Conservation (phyloP, 768 basidiomycete species). For the Russula emetica region DNA sequence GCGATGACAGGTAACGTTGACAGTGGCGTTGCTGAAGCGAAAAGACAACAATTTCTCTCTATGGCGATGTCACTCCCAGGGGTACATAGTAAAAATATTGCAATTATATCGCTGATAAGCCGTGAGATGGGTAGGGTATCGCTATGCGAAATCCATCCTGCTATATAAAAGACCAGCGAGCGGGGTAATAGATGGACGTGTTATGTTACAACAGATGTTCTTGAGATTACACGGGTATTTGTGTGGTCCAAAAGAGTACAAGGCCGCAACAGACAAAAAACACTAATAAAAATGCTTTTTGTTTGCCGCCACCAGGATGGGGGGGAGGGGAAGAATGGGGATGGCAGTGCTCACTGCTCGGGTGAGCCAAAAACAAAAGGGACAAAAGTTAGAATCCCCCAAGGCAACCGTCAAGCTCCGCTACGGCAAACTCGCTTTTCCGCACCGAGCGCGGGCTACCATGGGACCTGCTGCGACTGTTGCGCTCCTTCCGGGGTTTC, state of each 20-base stretch:
- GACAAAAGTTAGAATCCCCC: slow-evolving; percentile 30
- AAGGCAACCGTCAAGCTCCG: slow-evolving; percentile 30
- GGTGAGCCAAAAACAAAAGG: not conserved
- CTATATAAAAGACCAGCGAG: not conserved
- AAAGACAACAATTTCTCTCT: not conserved
- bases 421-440: slow-evolving; percentile 24
- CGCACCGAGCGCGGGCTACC: slow-evolving; percentile 3
- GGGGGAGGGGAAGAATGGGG: not conserved
- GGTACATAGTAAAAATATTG: slow-evolving; percentile 7
- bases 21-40: not conserved
- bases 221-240: slow-evolving; percentile 20
- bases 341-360: not conserved
- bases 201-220: slow-evolving; percentile 17
- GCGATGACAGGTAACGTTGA: not conserved
- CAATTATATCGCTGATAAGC: slow-evolving; percentile 15
- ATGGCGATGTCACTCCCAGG: not conserved
- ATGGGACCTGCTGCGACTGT: slow-evolving; percentile 6
- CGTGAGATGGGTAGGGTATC: slow-evolving; percentile 16
- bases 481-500: slow-evolving; percentile 14
- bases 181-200: not conserved
- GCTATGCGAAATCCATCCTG: slow-evolving; percentile 23
- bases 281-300: not conserved
- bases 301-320: not conserved
- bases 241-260: slow-evolving; percentile 3
- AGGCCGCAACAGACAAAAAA: slow-evolving; percentile 7